Evolutionary conservation across 805 yeast species (phyloP).

Genomic region (Barnettozyma vustinii): DNA sequence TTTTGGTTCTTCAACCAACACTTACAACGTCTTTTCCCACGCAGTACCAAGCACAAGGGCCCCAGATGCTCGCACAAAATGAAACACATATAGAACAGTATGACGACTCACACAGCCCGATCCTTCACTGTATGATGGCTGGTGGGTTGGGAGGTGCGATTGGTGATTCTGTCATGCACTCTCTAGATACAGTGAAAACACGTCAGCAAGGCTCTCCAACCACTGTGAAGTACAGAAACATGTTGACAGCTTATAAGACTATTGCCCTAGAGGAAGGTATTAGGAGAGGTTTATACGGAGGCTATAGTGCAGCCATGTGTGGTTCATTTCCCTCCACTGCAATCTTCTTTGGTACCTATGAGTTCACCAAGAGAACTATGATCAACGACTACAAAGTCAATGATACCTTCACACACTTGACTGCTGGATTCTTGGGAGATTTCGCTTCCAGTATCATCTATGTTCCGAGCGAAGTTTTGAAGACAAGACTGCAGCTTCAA

Average conservation of each 20-base stretch:
- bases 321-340: constrained; percentile 95
- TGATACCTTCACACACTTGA: constrained; percentile 73
- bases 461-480: constrained; percentile 93
- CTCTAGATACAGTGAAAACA: constrained; percentile 93
- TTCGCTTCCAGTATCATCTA: constrained; percentile 81
- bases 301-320: constrained; percentile 84
- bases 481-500: constrained; percentile 89
- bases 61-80: constrained; percentile 13
- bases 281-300: constrained; percentile 80
- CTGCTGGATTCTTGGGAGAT: constrained; percentile 93
- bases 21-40: background rate
- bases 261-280: constrained; percentile 85
- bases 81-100: constrained; percentile 11
- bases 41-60: background rate
- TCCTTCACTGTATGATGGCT: constrained; percentile 65
- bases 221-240: constrained; percentile 60
- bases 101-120: constrained; percentile 28
- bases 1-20: background rate
- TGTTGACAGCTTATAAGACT: constrained; percentile 69
- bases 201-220: constrained; percentile 92
- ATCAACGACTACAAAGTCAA: constrained; percentile 59
- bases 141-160: constrained; percentile 95
- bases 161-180: constrained; percentile 92
- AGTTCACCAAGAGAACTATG: constrained; percentile 65
- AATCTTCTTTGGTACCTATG: constrained; percentile 90